These are phyloP conservation scores for Triadica sebifera DNA, from an alignment of 345 rosid species.

Conservation along the genomic window DNA sequence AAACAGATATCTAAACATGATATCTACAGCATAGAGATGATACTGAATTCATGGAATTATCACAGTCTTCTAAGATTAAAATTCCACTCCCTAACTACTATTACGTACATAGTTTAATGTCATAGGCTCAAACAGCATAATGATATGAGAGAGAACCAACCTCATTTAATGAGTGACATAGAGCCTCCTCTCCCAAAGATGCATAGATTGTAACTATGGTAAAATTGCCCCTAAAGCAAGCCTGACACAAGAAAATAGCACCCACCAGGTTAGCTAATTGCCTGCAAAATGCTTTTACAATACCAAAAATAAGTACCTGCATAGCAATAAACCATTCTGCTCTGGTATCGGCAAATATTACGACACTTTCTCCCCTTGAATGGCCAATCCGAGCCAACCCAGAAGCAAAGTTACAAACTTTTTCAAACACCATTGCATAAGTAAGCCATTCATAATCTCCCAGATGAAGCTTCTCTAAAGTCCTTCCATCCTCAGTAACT, in stretches of 20 bases:
- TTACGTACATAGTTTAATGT: neutral
- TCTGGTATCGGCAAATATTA: conserved; percentile 93
- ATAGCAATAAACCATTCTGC: conserved; percentile 92
- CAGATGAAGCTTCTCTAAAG: too few relatives aligned
- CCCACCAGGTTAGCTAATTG: neutral
- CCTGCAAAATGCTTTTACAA: neutral
- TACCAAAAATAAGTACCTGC: conserved; percentile 54
- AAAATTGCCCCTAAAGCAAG: conserved; percentile 83
- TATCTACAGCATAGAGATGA: too few relatives aligned
- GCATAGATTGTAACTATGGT: conserved; percentile 93
- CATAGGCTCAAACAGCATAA: neutral
- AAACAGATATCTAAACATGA: neutral
- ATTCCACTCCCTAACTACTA: neutral
- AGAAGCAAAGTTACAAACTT: conserved; percentile 72
- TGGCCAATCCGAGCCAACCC: conserved; percentile 80
- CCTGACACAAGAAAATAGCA: conserved; percentile 44
- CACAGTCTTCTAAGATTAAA: neutral
- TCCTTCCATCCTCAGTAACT: too few relatives aligned
- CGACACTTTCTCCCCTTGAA: conserved; percentile 66
- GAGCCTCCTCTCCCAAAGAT: conserved; percentile 92
- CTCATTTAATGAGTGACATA: conserved; percentile 95
- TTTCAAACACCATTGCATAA: conserved; percentile 62
- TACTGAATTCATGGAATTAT: neutral
- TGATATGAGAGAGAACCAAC: conserved; percentile 43
- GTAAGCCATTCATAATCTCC: too few relatives aligned